Percentiles rank a stretch among this genome's conserved stretches.
Evolutionary conservation across 2,329 filamentous ascomycete genomes (phyloP).

Genomic region (Fusarium graminum): DNA sequence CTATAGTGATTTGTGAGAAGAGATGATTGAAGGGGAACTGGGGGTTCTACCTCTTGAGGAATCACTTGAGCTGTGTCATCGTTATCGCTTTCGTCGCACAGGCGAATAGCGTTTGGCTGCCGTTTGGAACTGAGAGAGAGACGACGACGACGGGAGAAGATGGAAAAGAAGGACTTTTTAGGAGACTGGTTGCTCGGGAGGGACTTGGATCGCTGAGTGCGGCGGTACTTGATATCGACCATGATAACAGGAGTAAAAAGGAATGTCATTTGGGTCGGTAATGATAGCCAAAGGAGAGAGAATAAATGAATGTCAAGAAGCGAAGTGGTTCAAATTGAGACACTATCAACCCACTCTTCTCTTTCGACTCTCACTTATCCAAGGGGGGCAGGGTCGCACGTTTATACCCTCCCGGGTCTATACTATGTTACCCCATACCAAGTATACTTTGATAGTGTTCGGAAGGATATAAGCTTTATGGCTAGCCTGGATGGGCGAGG

Average conservation of each 20-base stretch:
- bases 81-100: conserved; percentile 34
- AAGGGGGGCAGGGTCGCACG: conserved; percentile 12
- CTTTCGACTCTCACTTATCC: not conserved
- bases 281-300: conserved; percentile 2
- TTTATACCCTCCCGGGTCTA: conserved; percentile 30
- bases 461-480: conserved; percentile 33
- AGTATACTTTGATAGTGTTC: not conserved
- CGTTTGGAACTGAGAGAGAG: conserved; percentile 28
- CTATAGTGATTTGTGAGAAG: conserved; percentile 13
- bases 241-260: not conserved
- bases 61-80: conserved; percentile 13
- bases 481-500: conserved; percentile 13
- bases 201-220: conserved; percentile 35
- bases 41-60: conserved; percentile 20
- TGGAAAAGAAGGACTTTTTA: conserved; percentile 34
- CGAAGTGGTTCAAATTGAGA: conserved; percentile 31
- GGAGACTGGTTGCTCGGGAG: conserved; percentile 16
- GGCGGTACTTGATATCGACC: conserved; percentile 31
- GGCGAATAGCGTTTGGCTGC: conserved; percentile 23
- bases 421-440: conserved; percentile 1
- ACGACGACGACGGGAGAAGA: conserved; percentile 26
- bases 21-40: not conserved
- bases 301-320: conserved; percentile 2
- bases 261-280: conserved; percentile 1
- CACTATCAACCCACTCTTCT: conserved; percentile 16